A percentile compares a stretch with the other conserved stretches of the same genome.
phyloP scores from a whole-genome alignment of 202 grass and related monocot genomes.

The Schoenoplectus tabernaemontani region DNA sequence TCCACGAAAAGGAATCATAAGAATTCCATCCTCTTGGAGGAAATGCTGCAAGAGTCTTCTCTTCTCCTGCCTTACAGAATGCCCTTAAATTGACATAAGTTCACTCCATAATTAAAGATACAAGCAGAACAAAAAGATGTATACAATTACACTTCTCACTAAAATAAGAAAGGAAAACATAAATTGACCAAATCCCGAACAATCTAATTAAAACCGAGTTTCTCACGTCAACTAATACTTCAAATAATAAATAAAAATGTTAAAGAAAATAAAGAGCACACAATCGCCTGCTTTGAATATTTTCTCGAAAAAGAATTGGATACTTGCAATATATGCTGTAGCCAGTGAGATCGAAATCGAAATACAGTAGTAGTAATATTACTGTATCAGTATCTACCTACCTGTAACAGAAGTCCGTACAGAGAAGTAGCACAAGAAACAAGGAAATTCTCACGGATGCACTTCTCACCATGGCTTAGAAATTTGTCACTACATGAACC shows the following conservation, averaged over 20 bases:
- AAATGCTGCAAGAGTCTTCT: constrained; percentile 20
- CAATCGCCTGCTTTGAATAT: neutral
- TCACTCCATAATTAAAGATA: neutral
- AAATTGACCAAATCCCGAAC: neutral
- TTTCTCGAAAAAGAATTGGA: neutral
- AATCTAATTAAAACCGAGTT: neutral
- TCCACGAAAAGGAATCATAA: constrained; percentile 92
- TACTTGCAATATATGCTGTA: neutral
- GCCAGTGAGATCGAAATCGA: neutral
- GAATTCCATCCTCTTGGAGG: constrained; percentile 96
- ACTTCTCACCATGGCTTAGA: neutral
- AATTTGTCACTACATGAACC: neutral
- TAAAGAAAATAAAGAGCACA: too few relatives aligned
- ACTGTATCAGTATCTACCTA: neutral
- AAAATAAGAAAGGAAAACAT: neutral
- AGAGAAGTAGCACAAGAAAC: constrained; percentile 15
- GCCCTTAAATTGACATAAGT: constrained; percentile 26
- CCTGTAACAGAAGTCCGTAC: neutral
- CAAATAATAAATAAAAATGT: too few relatives aligned
- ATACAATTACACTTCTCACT: too few relatives aligned
- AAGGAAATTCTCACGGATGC: neutral
- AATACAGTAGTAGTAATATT: neutral
- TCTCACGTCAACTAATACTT: neutral
- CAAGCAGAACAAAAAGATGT: neutral
- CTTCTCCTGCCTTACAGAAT: constrained; percentile 16